phyloP scores from a whole-genome alignment of 129 eudicot genomes.

The Flaveria trinervia region DNA sequence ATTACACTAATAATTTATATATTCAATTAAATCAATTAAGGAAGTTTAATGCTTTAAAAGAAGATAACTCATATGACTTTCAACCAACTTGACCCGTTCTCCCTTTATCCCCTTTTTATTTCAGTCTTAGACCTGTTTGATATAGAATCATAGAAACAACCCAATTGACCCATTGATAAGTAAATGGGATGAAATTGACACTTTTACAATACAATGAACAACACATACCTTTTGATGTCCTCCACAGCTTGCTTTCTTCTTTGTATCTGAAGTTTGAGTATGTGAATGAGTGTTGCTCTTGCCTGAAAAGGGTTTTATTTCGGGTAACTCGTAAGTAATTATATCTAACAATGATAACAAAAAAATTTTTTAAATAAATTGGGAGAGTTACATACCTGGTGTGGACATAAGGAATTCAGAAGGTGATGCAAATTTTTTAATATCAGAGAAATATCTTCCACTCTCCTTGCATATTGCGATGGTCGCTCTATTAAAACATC shows the following conservation, averaged over 20 bases:
- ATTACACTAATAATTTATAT: background rate
- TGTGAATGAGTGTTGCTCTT: slow-evolving; percentile 84
- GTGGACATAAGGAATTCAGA: slow-evolving; percentile 80
- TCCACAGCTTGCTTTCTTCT: slow-evolving; percentile 83
- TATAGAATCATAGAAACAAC: slow-evolving; percentile 20
- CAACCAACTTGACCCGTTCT: background rate
- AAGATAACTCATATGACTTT: background rate
- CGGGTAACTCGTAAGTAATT: background rate
- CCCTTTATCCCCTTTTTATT: background rate
- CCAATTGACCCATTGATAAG: background rate
- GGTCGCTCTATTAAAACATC: slow-evolving; percentile 84
- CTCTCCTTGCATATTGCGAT: slow-evolving; percentile 87
- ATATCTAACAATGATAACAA: background rate
- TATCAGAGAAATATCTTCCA: slow-evolving; percentile 87
- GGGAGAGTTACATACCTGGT: slow-evolving; percentile 47
- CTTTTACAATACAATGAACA: background rate
- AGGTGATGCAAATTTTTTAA: slow-evolving; percentile 91
- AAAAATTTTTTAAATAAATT: no score
- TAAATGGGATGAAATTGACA: background rate
- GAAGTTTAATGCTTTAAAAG: no score
- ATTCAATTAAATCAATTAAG: background rate
- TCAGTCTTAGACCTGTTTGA: background rate
- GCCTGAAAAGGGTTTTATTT: slow-evolving; percentile 47
- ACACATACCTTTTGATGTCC: slow-evolving; percentile 74
- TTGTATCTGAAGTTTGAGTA: slow-evolving; percentile 85